phyloP scores from a whole-genome alignment of 306 rosid species.

The apple (Malus domestica) region DNA sequence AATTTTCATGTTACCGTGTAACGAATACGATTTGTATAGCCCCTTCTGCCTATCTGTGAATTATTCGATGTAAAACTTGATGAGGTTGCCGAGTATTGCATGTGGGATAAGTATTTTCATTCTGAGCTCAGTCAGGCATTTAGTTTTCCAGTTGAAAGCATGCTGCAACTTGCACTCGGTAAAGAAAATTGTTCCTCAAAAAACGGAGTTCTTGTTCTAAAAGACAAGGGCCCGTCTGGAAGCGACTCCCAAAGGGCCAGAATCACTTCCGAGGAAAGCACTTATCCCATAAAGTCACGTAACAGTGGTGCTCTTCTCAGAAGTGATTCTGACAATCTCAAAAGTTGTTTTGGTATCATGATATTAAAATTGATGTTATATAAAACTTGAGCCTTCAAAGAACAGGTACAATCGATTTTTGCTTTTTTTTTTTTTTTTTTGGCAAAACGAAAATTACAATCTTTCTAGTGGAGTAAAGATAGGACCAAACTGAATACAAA shows the following conservation, averaged over 20 bases:
- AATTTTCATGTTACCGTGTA: not conserved
- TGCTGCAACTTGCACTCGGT: not conserved
- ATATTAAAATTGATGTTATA: not conserved
- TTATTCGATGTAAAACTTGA: not conserved
- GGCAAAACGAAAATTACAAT: not conserved
- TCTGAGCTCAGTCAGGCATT: not conserved
- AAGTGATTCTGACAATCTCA: not conserved
- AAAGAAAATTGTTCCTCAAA: no score
- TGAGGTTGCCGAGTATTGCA: not conserved
- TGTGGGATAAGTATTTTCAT: not conserved
- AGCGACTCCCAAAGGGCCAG: no score
- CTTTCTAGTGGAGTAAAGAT: not conserved
- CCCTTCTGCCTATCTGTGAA: not conserved
- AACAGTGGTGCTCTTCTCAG: not conserved
- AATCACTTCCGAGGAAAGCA: no score
- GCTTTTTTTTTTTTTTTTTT: not conserved
- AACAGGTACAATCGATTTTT: not conserved
- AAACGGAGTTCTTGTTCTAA: no score
- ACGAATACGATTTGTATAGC: conserved; percentile 5
- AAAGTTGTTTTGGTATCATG: not conserved
- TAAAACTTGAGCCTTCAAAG: not conserved
- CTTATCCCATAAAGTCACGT: no score
- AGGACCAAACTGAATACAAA: not conserved
- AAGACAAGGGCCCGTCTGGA: no score
- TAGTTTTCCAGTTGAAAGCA: not conserved